Evolutionary conservation across 2,329 filamentous ascomycete genomes (phyloP).

Genomic region (Beauveria australis): DNA sequence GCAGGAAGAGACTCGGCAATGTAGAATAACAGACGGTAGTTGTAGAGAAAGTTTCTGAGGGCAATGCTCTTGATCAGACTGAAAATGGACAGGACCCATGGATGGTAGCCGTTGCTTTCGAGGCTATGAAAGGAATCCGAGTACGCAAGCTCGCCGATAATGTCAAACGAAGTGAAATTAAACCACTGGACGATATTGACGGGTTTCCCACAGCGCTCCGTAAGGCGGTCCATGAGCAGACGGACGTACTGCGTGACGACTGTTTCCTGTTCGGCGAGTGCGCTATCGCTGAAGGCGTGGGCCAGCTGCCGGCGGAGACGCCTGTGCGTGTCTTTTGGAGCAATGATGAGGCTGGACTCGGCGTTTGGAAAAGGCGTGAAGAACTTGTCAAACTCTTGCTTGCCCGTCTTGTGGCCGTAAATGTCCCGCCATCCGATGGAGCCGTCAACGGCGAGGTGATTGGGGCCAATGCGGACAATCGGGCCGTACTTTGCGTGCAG

Average conservation of each 20-base stretch:
- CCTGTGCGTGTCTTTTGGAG: slow-evolving; percentile 15
- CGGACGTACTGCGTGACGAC: slow-evolving; percentile 21
- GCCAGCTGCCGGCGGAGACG: slow-evolving; percentile 19
- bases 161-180: slow-evolving; percentile 32
- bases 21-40: slow-evolving; percentile 9
- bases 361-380: slow-evolving; percentile 5
- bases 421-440: slow-evolving; percentile 26
- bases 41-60: slow-evolving; percentile 10
- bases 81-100: slow-evolving; percentile 20
- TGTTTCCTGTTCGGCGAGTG: slow-evolving; percentile 23
- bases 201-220: slow-evolving; percentile 11
- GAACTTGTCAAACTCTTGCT: slow-evolving; percentile 14
- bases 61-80: slow-evolving; percentile 7
- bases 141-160: slow-evolving; percentile 34
- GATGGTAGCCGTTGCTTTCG: slow-evolving; percentile 20
- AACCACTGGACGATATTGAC: slow-evolving; percentile 26
- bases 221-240: slow-evolving; percentile 17
- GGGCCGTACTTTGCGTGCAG: slow-evolving; percentile 22
- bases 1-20: background rate
- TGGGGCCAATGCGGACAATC: slow-evolving; percentile 33
- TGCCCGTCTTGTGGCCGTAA: slow-evolving; percentile 18
- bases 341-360: slow-evolving; percentile 13
- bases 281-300: slow-evolving; percentile 23
- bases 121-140: slow-evolving; percentile 32
- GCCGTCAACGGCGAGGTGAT: slow-evolving; percentile 28